These are phyloP conservation scores for Syncephalastrum sp. DNA, from an alignment of 371 early-diverging fungal genomes.

Conservation along the genomic window DNA sequence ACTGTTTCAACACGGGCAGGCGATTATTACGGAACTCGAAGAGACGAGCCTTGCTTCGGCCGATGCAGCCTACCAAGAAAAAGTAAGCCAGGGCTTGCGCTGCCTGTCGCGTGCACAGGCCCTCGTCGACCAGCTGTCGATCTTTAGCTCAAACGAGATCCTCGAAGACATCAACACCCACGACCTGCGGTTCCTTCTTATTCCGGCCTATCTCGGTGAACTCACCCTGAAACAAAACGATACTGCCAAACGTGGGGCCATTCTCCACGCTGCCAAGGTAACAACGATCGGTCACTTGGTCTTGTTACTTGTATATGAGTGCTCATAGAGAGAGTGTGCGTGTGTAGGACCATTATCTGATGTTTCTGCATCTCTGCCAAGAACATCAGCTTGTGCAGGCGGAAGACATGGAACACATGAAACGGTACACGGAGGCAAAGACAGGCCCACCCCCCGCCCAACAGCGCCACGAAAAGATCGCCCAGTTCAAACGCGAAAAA, in stretches of 20 bases:
- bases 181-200: slow-evolving; percentile 76
- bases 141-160: slow-evolving; percentile 88
- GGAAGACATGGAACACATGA: slow-evolving; percentile 45
- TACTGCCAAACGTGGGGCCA: slow-evolving; percentile 37
- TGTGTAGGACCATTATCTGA: slow-evolving; percentile 35
- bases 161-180: slow-evolving; percentile 84
- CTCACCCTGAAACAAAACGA: slow-evolving; percentile 54
- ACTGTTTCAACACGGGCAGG: slow-evolving; percentile 31
- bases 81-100: slow-evolving; percentile 47
- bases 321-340: background rate
- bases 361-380: slow-evolving; percentile 61
- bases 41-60: slow-evolving; percentile 42
- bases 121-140: slow-evolving; percentile 57
- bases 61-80: slow-evolving; percentile 49
- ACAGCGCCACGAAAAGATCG: slow-evolving; percentile 75
- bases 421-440: slow-evolving; percentile 19
- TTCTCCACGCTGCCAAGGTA: slow-evolving; percentile 57
- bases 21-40: slow-evolving; percentile 30
- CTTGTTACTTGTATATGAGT: background rate
- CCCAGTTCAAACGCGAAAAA: slow-evolving; percentile 73
- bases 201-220: slow-evolving; percentile 78
- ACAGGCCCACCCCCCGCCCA: slow-evolving; percentile 22
- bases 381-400: slow-evolving; percentile 56
- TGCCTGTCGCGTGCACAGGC: slow-evolving; percentile 47
- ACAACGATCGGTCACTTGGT: background rate